phyloP scores from a whole-genome alignment of 225 moss, liverwort and hornwort genomes.

The Bryoerythrophyllum caledonicum region DNA sequence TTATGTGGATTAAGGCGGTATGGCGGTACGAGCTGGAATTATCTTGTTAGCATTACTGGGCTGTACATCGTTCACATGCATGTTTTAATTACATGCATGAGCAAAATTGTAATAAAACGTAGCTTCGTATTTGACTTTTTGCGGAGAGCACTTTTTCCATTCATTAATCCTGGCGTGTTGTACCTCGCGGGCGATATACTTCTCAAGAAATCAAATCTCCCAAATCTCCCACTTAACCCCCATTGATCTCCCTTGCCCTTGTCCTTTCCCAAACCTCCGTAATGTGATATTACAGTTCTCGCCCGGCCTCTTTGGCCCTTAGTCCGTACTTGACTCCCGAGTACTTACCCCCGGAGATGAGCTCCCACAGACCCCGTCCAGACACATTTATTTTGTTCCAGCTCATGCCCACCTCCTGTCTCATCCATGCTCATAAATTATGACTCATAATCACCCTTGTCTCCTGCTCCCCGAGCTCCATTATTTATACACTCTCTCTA shows the following conservation, averaged over 20 bases:
- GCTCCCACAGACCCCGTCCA: constrained; percentile 22
- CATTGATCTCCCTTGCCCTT: not conserved
- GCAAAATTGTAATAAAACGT: not conserved
- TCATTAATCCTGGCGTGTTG: not conserved
- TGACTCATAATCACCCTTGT: constrained; percentile 2
- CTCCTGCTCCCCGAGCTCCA: not conserved
- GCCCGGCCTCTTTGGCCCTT: constrained; percentile 11
- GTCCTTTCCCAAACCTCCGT: not conserved
- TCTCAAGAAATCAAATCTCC: not conserved
- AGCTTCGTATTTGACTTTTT: not conserved
- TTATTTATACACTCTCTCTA: constrained; percentile 16
- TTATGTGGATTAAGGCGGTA: constrained; percentile 1
- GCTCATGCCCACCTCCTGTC: no score
- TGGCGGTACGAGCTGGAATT: not conserved
- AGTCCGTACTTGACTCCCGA: constrained; percentile 20
- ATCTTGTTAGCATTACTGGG: not conserved
- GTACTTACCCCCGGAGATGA: not conserved
- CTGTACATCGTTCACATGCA: not conserved
- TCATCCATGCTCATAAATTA: constrained; percentile 4
- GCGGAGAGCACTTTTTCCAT: not conserved
- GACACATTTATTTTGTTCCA: constrained; percentile 39
- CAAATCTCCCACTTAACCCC: not conserved
- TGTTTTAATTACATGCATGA: not conserved
- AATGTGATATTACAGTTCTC: not conserved
- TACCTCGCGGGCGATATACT: not conserved